A percentile compares a stretch with the other conserved stretches of the same genome.
Conservation (phyloP, 2,329 filamentous ascomycete species). For the Thyridium curvatum region DNA sequence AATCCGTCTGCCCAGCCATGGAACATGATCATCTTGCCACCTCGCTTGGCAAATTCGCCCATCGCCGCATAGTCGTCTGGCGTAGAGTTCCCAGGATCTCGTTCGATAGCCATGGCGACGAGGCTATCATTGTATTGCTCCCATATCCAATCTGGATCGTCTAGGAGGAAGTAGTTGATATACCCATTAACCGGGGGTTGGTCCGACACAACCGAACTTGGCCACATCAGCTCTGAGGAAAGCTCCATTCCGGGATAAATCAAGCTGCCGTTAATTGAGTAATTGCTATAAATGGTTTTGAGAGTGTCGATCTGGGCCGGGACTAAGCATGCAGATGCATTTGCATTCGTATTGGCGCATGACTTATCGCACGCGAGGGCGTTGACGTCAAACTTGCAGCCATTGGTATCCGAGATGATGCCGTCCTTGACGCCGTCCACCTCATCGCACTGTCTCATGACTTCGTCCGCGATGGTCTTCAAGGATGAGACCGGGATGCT, state of each 20-base stretch:
- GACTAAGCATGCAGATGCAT: conserved; percentile 6
- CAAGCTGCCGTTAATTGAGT: no score
- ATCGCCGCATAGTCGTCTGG: conserved; percentile 19
- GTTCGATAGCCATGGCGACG: conserved; percentile 13
- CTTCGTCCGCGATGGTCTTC: conserved; percentile 25
- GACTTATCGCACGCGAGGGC: no score
- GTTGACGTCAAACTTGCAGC: conserved; percentile 19
- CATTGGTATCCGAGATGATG: conserved; percentile 36
- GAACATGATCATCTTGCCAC: conserved; percentile 34
- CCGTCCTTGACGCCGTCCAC: conserved; percentile 40
- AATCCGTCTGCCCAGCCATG: conserved; percentile 31
- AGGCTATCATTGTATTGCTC: conserved; percentile 18
- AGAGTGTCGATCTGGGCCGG: conserved; percentile 5
- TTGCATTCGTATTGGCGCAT: background rate
- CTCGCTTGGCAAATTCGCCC: conserved; percentile 18
- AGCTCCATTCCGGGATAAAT: no score
- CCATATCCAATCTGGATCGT: conserved; percentile 21
- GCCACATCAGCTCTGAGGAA: no score
- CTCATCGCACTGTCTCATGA: conserved; percentile 38
- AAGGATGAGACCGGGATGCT: conserved; percentile 36
- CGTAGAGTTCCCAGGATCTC: conserved; percentile 20
- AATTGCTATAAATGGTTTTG: conserved; percentile 3
- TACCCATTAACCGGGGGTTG: no score
- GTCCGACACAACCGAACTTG: no score
- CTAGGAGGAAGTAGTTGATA: conserved; percentile 14